Conservation (phyloP, 495 filamentous ascomycete genomes). For the Aspergillus panamensis region DNA sequence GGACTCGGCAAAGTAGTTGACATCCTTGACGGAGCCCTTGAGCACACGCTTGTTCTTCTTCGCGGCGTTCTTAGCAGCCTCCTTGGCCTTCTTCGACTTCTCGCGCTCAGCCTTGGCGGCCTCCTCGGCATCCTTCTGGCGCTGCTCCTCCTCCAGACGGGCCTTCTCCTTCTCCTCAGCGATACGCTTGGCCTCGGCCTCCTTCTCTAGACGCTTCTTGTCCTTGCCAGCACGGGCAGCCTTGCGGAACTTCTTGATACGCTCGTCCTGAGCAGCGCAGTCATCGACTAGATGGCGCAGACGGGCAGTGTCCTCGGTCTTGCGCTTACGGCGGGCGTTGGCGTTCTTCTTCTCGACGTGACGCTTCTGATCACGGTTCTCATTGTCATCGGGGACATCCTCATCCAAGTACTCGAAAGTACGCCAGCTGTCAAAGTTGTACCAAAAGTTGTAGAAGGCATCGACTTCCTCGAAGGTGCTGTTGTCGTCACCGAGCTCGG, state of each 20-base stretch:
- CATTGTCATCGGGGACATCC: constrained; percentile 97
- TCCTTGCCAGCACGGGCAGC: constrained; percentile 88
- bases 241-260: constrained; percentile 95
- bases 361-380: constrained; percentile 97
- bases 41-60: constrained; percentile 99
- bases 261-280: constrained; percentile 74
- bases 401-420: constrained; percentile 98
- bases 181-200: constrained; percentile 82
- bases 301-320: constrained; percentile 92
- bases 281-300: constrained; percentile 87
- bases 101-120: constrained; percentile 76
- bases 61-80: constrained; percentile 92
- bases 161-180: constrained; percentile 74
- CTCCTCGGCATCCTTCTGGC: constrained; percentile 78
- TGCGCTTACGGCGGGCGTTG: constrained; percentile 97
- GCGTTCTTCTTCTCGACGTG: constrained; percentile 97
- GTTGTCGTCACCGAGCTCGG: constrained; percentile 77
- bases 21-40: constrained; percentile 87
- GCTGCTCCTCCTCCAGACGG: constrained; percentile 73
- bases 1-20: constrained; percentile 73
- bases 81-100: constrained; percentile 92
- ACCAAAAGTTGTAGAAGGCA: constrained; percentile 98
- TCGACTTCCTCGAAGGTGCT: constrained; percentile 85
- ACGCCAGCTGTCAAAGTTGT: constrained; percentile 97
- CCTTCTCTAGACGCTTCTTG: constrained; percentile 84